Evolutionary conservation across 2,329 filamentous ascomycete species (phyloP).

Genomic region (Byssochlamys sp.): DNA sequence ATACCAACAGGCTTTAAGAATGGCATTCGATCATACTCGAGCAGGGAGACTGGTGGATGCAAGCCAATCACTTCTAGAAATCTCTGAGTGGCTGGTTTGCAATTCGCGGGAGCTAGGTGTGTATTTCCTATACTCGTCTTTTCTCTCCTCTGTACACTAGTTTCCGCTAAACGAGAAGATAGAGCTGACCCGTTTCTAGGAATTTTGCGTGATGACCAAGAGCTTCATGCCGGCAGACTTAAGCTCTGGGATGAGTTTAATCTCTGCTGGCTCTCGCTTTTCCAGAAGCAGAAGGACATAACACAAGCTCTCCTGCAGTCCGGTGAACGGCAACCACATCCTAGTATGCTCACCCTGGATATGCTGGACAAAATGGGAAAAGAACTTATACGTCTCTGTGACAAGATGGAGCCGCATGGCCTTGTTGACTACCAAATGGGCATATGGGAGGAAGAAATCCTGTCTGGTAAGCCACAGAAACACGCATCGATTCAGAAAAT

Average conservation of each 20-base stretch:
- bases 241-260: constrained; percentile 93
- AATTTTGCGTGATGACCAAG: constrained; percentile 71
- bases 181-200: constrained; percentile 43
- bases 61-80: constrained; percentile 48
- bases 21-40: constrained; percentile 62
- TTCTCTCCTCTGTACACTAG: constrained; percentile 12
- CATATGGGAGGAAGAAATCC: constrained; percentile 88
- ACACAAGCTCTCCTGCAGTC: constrained; percentile 50
- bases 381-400: constrained; percentile 71
- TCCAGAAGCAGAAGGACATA: constrained; percentile 75
- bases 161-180: not conserved
- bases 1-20: constrained; percentile 48
- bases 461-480: constrained; percentile 54
- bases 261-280: constrained; percentile 73
- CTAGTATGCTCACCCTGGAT: constrained; percentile 57
- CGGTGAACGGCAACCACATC: constrained; percentile 47
- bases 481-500: constrained; percentile 11
- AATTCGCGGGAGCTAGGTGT: constrained; percentile 59
- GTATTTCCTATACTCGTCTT: constrained; percentile 22
- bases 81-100: constrained; percentile 58
- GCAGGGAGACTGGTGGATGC: constrained; percentile 53
- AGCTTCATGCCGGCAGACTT: constrained; percentile 64
- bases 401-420: constrained; percentile 80
- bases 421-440: constrained; percentile 96
- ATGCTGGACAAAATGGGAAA: constrained; percentile 69